phyloP scores from a whole-genome alignment of 2,329 filamentous ascomycete genomes.

The Fusarium chuoi region DNA sequence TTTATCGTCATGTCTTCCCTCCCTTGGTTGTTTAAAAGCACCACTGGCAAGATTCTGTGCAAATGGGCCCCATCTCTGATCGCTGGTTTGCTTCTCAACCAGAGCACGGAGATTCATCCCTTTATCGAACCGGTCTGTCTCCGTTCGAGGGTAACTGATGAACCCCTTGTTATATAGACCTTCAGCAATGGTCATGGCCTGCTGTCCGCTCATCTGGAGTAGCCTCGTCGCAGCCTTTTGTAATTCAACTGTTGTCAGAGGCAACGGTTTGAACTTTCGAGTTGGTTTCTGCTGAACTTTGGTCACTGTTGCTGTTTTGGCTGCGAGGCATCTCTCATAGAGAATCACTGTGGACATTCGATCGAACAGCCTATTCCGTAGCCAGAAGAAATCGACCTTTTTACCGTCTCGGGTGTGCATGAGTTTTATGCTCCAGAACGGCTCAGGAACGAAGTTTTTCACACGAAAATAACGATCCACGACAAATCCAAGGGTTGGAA shows the following conservation, averaged over 20 bases:
- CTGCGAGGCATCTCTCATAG: slow-evolving; percentile 84
- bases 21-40: slow-evolving; percentile 81
- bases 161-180: slow-evolving; percentile 91
- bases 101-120: slow-evolving; percentile 85
- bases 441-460: slow-evolving; percentile 90
- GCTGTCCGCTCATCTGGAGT: slow-evolving; percentile 88
- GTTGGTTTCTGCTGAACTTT: slow-evolving; percentile 92
- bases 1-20: slow-evolving; percentile 91
- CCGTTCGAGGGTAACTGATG: slow-evolving; percentile 97
- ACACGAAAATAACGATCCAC: slow-evolving; percentile 96
- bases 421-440: slow-evolving; percentile 92
- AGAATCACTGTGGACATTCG: slow-evolving; percentile 82
- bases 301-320: slow-evolving; percentile 80
- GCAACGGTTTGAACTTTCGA: slow-evolving; percentile 92
- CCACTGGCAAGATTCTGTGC: slow-evolving; percentile 80
- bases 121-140: slow-evolving; percentile 94
- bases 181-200: slow-evolving; percentile 90
- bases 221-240: slow-evolving; percentile 95
- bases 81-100: slow-evolving; percentile 84
- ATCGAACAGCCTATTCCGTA: slow-evolving; percentile 85
- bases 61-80: slow-evolving; percentile 81
- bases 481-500: slow-evolving; percentile 95
- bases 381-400: slow-evolving; percentile 87
- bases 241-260: slow-evolving; percentile 93
- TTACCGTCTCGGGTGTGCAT: slow-evolving; percentile 80